A percentile compares a stretch with the other conserved stretches of the same genome.
These are phyloP conservation scores for Bruguiera sexangula DNA, from an alignment of 345 rosid species.

Conservation along the genomic window DNA sequence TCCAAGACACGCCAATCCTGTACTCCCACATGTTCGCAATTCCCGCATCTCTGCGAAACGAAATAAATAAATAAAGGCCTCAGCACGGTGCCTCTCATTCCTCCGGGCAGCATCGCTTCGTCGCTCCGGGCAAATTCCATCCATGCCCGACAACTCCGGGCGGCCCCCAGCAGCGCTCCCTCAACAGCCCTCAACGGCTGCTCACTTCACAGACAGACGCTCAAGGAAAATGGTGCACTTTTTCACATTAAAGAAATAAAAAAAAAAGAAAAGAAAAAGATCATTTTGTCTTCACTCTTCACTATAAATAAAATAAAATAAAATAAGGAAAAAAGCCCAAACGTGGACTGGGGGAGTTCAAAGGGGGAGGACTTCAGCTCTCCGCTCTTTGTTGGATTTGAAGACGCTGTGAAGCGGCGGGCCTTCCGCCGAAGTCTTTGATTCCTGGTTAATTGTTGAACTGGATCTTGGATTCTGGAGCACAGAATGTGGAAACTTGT, in stretches of 20 bases:
- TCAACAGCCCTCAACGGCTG: slow-evolving; percentile 13
- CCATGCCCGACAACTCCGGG: slow-evolving; percentile 24
- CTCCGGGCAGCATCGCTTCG: slow-evolving; percentile 15
- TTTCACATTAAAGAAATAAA: no score
- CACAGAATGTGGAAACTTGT: slow-evolving; percentile 61
- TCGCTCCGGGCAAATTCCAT: slow-evolving; percentile 8
- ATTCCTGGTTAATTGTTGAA: not conserved
- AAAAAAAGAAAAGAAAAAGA: not conserved
- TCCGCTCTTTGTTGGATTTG: not conserved
- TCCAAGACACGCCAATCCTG: not conserved
- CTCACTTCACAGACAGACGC: not conserved
- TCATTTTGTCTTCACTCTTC: not conserved
- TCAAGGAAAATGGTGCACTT: no score
- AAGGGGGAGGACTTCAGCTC: not conserved
- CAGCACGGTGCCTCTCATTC: slow-evolving; percentile 13
- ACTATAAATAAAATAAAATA: not conserved
- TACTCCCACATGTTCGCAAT: not conserved
- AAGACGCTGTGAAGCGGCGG: slow-evolving; percentile 4
- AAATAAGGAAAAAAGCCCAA: not conserved
- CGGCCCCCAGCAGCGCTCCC: slow-evolving; percentile 27
- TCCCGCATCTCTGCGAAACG: no score
- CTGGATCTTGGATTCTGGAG: slow-evolving; percentile 33
- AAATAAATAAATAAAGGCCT: not conserved
- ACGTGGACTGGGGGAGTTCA: not conserved
- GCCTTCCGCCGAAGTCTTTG: not conserved